Evolutionary conservation across 192 early-diverging fungal genomes (phyloP), one percentile per base, ranked within the genome.

Genomic region (Backusella macrospora): DNA sequence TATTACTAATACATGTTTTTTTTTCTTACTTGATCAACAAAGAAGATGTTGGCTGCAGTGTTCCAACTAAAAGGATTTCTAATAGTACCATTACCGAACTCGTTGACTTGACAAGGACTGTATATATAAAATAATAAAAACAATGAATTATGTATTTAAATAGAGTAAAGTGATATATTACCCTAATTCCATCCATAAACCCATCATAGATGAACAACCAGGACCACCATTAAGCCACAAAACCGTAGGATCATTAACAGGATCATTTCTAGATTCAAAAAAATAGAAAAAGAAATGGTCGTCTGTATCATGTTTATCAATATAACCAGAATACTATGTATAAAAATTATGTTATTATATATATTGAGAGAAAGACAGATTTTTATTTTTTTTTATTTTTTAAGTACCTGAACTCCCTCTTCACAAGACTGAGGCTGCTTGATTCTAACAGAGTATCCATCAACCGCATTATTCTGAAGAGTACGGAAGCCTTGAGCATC

Each of bases 251-350:
- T 96, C 96, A 21, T 79, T 85, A 76, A 81, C 76, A n/a, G 91
- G 90, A 64, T 86, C 82, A 72, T 86, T 86, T 73, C 95, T 92
- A 8, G 94, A 92, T 80, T 97, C 96, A 83, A 98, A 99, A 88
- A 99, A 98, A 94, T 92, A 96, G 83, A 94, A 96, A 86, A 94
- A 96, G 76, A 94, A 95, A 80, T 96, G 93, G 65, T 91, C 86
- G 69, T 90, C 88, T 12, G 75, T 76, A 45, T 83, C 89, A 1
- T 83, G 82, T 43, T 76, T 82, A 77, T 93, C 91, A 59, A 94
- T 82, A 75, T 94, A 93, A 37, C 92, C 93, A 68, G 90, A 92
- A 81, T 93, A 93, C 89, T 87, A 81, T 62, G 26, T 15, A 62
- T n/a, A 43, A 55, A 63, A 18, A 62, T 18, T 16, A 62, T 12